phyloP scores from a whole-genome alignment of 192 early-diverging fungal species.

The Podila minutissima region DNA sequence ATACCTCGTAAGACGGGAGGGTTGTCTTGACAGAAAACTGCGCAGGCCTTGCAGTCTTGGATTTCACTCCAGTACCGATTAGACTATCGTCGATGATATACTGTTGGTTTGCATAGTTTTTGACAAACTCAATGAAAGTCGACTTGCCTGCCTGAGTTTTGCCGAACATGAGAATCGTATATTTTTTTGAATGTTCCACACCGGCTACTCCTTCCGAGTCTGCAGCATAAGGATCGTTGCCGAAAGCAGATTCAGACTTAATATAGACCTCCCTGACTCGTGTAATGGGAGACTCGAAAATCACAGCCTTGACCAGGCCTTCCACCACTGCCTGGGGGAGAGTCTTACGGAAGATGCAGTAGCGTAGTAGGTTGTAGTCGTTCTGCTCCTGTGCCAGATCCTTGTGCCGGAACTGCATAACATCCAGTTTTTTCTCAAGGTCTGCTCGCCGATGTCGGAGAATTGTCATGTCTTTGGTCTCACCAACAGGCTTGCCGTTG shows the following conservation, averaged over 20 bases:
- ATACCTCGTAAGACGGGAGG: too few relatives aligned
- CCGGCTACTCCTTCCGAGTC: too few relatives aligned
- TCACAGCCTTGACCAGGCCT: neutral
- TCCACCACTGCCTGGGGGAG: neutral
- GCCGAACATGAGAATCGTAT: too few relatives aligned
- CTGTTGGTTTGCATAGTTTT: too few relatives aligned
- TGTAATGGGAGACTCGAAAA: neutral
- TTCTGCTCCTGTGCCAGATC: neutral
- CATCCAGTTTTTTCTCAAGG: neutral
- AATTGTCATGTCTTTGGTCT: neutral
- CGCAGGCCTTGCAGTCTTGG: too few relatives aligned
- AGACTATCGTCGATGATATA: too few relatives aligned
- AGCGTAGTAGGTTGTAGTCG: neutral
- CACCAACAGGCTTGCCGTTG: neutral
- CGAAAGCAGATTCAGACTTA: neutral
- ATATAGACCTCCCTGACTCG: neutral
- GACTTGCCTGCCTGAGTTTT: too few relatives aligned
- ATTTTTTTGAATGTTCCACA: too few relatives aligned
- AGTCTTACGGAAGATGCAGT: neutral
- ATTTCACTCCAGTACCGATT: too few relatives aligned
- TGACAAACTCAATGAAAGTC: too few relatives aligned
- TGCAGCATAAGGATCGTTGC: too few relatives aligned
- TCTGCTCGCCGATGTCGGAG: neutral
- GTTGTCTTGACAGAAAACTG: too few relatives aligned
- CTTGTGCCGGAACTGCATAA: neutral